A percentile compares a stretch with the other conserved stretches of the same genome.
phyloP scores from a whole-genome alignment of 2,329 filamentous ascomycete species.

The Alternaria metachromatica region DNA sequence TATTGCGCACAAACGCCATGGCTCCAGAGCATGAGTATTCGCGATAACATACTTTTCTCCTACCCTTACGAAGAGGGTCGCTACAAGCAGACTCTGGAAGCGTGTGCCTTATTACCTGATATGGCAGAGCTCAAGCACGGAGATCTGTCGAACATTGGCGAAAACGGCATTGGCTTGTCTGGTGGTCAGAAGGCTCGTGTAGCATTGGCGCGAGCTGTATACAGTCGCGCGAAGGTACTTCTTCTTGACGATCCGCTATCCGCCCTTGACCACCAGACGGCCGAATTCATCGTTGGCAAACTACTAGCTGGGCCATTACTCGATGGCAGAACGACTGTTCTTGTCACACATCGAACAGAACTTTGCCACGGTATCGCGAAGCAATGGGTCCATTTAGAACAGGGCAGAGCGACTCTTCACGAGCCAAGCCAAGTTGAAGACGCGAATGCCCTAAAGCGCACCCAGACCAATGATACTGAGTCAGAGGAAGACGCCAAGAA shows the following conservation, averaged over 20 bases:
- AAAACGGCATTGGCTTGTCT: constrained; percentile 67
- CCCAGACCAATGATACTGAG: constrained; percentile 46
- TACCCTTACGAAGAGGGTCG: constrained; percentile 70
- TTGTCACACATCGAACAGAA: constrained; percentile 72
- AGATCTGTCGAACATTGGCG: constrained; percentile 67
- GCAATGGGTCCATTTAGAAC: constrained; percentile 73
- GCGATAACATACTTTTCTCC: constrained; percentile 72
- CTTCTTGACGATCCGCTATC: constrained; percentile 67
- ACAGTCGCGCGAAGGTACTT: constrained; percentile 61
- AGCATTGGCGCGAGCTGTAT: constrained; percentile 66
- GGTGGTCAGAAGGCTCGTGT: constrained; percentile 68
- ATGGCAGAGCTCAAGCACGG: constrained; percentile 68
- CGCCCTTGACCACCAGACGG: constrained; percentile 69
- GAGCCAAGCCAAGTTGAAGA: constrained; percentile 55
- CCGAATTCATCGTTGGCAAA: constrained; percentile 65
- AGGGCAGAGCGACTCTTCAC: constrained; percentile 60
- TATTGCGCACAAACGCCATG: constrained; percentile 72
- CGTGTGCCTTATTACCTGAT: constrained; percentile 67
- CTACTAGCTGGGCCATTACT: constrained; percentile 64
- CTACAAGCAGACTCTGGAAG: constrained; percentile 73
- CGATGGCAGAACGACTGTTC: constrained; percentile 60
- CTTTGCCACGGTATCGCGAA: constrained; percentile 75
- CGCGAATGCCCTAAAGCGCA: constrained; percentile 50
- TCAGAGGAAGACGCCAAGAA: constrained; percentile 47
- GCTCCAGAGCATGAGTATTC: constrained; percentile 73